Conservation (phyloP, 164 flowering plant genomes). For the Nymphaea thermarum region DNA sequence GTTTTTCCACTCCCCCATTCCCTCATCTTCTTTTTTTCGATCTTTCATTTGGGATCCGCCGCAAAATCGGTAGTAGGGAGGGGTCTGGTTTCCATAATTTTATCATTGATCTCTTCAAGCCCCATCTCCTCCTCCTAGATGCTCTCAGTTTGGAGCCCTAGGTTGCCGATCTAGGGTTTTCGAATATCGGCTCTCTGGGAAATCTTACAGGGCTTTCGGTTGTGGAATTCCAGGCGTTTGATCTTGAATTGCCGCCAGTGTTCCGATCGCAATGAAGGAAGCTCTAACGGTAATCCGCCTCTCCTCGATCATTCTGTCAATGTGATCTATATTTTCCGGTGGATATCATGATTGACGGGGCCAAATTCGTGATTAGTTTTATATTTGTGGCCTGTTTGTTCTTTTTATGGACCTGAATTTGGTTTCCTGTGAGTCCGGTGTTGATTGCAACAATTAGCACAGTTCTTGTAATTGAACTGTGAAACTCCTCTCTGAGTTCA, state of each 20-base stretch:
- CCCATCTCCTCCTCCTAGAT: too few relatives aligned
- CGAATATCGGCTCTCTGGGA: background rate
- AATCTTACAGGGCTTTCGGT: background rate
- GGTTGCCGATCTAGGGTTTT: background rate
- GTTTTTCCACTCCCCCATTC: too few relatives aligned
- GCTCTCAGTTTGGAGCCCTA: too few relatives aligned
- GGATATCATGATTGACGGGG: background rate
- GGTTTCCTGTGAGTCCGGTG: too few relatives aligned
- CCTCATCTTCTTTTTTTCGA: too few relatives aligned
- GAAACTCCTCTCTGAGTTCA: too few relatives aligned
- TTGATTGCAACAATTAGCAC: too few relatives aligned
- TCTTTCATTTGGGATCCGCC: too few relatives aligned
- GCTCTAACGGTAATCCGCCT: slow-evolving; percentile 46
- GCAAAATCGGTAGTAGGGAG: too few relatives aligned
- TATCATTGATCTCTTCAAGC: too few relatives aligned
- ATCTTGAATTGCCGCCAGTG: slow-evolving; percentile 33
- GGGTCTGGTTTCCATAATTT: too few relatives aligned
- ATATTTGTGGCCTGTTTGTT: background rate
- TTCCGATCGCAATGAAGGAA: slow-evolving; percentile 94
- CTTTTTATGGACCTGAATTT: background rate
- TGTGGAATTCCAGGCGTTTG: background rate
- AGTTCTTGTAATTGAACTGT: too few relatives aligned
- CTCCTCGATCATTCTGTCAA: background rate
- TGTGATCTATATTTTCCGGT: background rate
- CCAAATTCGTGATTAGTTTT: background rate